A percentile compares a stretch with the other conserved stretches of the same genome.
These are phyloP conservation scores for Miscanthus lutarioriparius DNA, from an alignment of 176 grass and related monocot species.

Conservation along the genomic window DNA sequence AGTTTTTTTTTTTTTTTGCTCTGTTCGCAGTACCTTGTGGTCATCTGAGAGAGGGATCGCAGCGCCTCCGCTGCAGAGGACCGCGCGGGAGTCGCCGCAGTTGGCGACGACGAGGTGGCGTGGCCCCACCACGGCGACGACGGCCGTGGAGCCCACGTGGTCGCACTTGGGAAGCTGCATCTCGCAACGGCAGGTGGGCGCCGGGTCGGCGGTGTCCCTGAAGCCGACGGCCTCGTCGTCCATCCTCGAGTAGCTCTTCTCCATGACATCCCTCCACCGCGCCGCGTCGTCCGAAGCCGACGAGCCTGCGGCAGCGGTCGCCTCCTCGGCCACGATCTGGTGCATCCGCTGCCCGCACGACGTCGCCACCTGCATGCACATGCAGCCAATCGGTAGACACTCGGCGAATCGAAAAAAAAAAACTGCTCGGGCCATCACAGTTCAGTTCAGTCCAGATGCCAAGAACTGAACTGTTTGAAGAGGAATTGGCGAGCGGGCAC, in stretches of 20 bases:
- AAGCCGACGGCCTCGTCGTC: constrained; percentile 61
- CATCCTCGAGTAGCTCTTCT: constrained; percentile 81
- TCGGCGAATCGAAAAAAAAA: too few species aligned
- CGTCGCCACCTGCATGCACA: constrained; percentile 64
- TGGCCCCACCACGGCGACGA: constrained; percentile 71
- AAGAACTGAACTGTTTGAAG: neutral
- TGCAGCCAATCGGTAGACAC: constrained; percentile 33
- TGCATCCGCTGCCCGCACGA: constrained; percentile 80
- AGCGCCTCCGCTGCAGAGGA: constrained; percentile 66
- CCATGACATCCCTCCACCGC: constrained; percentile 60
- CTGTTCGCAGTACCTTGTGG: constrained; percentile 59
- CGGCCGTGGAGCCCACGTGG: constrained; percentile 88
- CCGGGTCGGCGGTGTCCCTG: neutral
- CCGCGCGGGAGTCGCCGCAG: constrained; percentile 84
- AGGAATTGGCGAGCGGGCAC: neutral
- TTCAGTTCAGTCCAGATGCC: neutral
- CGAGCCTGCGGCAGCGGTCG: constrained; percentile 16
- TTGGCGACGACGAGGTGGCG: constrained; percentile 67
- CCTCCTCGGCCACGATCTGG: constrained; percentile 67
- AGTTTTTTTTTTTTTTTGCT: neutral
- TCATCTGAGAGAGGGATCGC: constrained; percentile 73
- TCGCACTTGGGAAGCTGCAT: constrained; percentile 69
- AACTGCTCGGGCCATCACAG: neutral
- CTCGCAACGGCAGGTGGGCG: constrained; percentile 68
- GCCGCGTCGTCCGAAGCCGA: neutral